Evolutionary conservation across 805 yeast genomes (phyloP).

Genomic region (Pichia rugopelliculosa): DNA sequence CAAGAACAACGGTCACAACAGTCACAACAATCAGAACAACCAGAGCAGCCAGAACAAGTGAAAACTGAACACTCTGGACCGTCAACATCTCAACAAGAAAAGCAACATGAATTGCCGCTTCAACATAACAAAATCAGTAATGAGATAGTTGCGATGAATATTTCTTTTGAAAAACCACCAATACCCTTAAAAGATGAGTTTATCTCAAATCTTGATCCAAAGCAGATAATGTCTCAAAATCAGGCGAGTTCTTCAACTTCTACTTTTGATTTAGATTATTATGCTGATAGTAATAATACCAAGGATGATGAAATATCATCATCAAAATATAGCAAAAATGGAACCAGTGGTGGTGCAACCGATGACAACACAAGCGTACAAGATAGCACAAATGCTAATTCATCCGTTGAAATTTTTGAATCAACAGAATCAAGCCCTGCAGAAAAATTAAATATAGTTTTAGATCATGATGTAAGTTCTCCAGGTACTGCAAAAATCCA

Average conservation of each 20-base stretch:
- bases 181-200: not conserved
- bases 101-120: not conserved
- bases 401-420: not conserved
- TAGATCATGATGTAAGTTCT: not conserved
- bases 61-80: no score
- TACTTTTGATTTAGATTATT: slow-evolving; percentile 12
- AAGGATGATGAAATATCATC: not conserved
- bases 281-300: slow-evolving; percentile 1
- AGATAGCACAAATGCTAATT: not conserved
- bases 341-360: not conserved
- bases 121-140: not conserved
- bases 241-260: slow-evolving; percentile 8
- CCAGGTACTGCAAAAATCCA: not conserved
- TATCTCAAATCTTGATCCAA: not conserved
- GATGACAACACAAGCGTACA: not conserved
- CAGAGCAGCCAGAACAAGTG: not conserved
- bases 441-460: slow-evolving; percentile 3
- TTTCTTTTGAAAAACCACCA: not conserved
- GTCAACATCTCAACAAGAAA: not conserved
- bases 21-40: not conserved
- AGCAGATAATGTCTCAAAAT: not conserved
- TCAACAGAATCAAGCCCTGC: slow-evolving; percentile 5
- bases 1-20: no score
- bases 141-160: not conserved
- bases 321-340: slow-evolving; percentile 1